A percentile compares a stretch with the other conserved stretches of the same genome.
Evolutionary conservation across 176 grass and related monocot genomes (phyloP).

Genomic region (Hordeum marinum): DNA sequence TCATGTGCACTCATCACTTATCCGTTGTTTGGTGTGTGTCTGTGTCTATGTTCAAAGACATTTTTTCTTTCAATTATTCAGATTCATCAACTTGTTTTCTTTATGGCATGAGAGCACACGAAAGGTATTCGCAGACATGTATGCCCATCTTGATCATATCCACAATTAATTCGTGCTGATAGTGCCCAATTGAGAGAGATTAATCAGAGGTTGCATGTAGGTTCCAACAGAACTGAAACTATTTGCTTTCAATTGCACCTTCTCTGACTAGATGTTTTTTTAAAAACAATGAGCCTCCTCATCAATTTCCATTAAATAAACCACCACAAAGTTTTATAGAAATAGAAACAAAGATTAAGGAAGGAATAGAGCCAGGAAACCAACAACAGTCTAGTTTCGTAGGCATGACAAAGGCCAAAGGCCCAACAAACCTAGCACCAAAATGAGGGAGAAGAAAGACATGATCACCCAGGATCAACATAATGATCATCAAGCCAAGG

Average conservation of each 20-base stretch:
- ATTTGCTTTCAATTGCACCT: neutral
- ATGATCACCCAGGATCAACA: too few relatives aligned
- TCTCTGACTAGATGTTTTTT: neutral
- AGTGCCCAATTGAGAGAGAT: neutral
- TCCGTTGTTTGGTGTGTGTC: neutral
- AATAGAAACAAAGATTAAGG: too few relatives aligned
- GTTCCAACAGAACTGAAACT: neutral
- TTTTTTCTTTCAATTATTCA: neutral
- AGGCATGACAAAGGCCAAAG: too few relatives aligned
- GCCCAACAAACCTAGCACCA: too few relatives aligned
- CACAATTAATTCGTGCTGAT: neutral
- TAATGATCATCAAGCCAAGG: too few relatives aligned
- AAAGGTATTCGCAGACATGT: neutral
- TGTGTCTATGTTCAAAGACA: neutral
- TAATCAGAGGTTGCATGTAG: neutral
- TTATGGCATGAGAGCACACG: neutral
- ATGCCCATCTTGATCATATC: neutral
- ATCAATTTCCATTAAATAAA: too few relatives aligned
- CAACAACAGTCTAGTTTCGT: too few relatives aligned
- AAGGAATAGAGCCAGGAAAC: too few relatives aligned
- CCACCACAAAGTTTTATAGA: too few relatives aligned
- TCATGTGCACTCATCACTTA: slow-evolving; percentile 17
- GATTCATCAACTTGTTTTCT: neutral
- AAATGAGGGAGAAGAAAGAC: too few relatives aligned
- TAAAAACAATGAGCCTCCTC: too few relatives aligned